Evolutionary conservation across 1,284 basidiomycete species (phyloP), one percentile per base, ranked within the genome.

Genomic region (Athelia psychrophila): DNA sequence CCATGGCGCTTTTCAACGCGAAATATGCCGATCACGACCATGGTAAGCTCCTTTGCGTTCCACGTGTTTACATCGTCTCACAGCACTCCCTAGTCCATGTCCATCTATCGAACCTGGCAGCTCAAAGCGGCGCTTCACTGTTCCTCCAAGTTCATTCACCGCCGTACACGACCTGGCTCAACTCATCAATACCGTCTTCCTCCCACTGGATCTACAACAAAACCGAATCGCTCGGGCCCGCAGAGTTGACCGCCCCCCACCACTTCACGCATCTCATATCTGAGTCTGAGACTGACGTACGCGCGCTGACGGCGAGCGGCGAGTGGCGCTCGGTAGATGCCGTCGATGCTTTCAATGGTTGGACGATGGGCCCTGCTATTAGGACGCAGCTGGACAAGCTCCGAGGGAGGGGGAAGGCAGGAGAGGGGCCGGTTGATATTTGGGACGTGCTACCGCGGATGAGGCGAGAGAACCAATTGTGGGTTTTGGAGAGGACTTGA

Each of bases 121-220:
- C 92, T 1, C 95, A 97, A 72, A 95, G 91, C 0, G 95, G 96
- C 9, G 91, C 93, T 3, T 91, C 91, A 0, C 81, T 95, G 44
- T 97, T 97, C 75, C 83, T 90, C 5, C 91, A 95, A 54, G 74
- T 80, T 13, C 76, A 89, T 55, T 66, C 83, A 0, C 74, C 79
- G 4, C 85, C 87, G 0, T 76, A 75, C 52, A 49, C 55, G 25
- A 53, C 64, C 40, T 36, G 57, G 25, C 48, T 50, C 36, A 48
- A 38, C 25, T 50, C 53, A 3, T 47, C 44, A 9, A 16, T 25
- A 46, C 40, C 49, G 6, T n/a, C 58, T 22, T 50, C 47, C 16
- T 3, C 38, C 19, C 46, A 61, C 23, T 92, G 89, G 87, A 71
- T 68, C 24, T 94, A 93, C 71, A 81, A 89, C 68, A 93, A 93